These are phyloP conservation scores for Xylaria sp. DNA, from an alignment of 2,329 filamentous ascomycete genomes.

Conservation along the genomic window DNA sequence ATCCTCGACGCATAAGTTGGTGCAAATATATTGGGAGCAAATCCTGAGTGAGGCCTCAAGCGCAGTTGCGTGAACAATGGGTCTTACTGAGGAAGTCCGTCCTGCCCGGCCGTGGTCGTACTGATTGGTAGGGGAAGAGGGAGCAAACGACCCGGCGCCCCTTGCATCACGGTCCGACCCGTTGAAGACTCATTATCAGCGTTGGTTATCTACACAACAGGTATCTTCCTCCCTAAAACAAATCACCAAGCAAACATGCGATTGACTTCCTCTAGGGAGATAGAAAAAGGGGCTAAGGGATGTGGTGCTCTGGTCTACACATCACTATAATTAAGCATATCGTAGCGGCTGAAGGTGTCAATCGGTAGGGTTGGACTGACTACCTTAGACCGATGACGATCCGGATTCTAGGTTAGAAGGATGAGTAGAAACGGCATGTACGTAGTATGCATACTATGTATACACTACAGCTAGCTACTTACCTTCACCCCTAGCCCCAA, in stretches of 20 bases:
- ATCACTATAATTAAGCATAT: not conserved
- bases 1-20: not conserved
- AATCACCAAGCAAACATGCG: not conserved
- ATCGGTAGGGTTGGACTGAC: not conserved
- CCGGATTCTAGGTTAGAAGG: not conserved
- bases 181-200: not conserved
- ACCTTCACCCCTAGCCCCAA: not conserved
- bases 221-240: not conserved
- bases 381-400: not conserved
- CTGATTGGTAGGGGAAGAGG: not conserved
- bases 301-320: not conserved
- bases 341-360: no score
- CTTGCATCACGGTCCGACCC: conserved; percentile 14
- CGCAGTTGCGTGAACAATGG: not conserved
- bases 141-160: not conserved
- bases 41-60: not conserved
- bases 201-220: not conserved
- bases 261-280: not conserved
- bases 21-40: not conserved
- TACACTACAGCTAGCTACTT: not conserved
- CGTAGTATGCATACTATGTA: not conserved
- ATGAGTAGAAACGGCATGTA: not conserved
- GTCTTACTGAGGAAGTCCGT: not conserved
- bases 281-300: not conserved
- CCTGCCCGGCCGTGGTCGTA: conserved; percentile 5